Conservation (phyloP, 1,284 basidiomycete species). For the Heterobasidion irregulare region DNA sequence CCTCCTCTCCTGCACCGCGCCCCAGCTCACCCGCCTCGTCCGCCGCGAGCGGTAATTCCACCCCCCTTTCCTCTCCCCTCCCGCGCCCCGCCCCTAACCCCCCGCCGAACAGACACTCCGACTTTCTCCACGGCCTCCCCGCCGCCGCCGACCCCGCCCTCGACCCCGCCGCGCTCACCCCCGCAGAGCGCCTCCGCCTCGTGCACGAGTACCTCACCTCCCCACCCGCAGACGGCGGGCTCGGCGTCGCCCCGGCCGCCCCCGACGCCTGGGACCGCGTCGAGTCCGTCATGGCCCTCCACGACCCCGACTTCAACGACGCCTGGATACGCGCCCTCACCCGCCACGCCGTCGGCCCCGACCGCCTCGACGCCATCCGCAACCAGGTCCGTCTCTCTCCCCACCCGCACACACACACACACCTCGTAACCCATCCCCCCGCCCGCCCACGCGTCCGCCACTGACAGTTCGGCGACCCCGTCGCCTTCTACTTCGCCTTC, state of each 20-base stretch:
- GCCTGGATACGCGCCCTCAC: conserved; percentile 64
- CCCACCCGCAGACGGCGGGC: conserved; percentile 61
- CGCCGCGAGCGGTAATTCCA: conserved; percentile 64
- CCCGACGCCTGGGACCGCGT: conserved; percentile 71
- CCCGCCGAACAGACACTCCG: conserved; percentile 36
- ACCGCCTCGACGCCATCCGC: conserved; percentile 50
- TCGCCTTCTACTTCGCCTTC: conserved; percentile 91
- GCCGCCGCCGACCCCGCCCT: conserved; percentile 30
- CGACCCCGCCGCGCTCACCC: conserved; percentile 38
- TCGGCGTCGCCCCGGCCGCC: conserved; percentile 61
- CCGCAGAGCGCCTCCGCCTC: conserved; percentile 75
- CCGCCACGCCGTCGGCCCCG: conserved; percentile 48
- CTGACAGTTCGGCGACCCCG: conserved; percentile 71
- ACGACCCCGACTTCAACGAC: conserved; percentile 77
- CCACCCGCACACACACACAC: no score
- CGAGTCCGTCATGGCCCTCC: conserved; percentile 75
- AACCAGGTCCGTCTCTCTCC: conserved; percentile 37
- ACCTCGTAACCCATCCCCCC: no score
- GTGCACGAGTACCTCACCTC: conserved; percentile 72
- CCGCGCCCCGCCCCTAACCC: conserved; percentile 9
- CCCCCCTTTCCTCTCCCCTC: background rate
- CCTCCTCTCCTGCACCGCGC: conserved; percentile 67
- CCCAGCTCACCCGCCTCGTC: conserved; percentile 56
- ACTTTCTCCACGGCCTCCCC: conserved; percentile 54
- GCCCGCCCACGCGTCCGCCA: background rate